A percentile compares a stretch with the other conserved stretches of the same genome.
Evolutionary conservation across 2,329 filamentous ascomycete species (phyloP).

Genomic region (Periglandula ipomoeae): DNA sequence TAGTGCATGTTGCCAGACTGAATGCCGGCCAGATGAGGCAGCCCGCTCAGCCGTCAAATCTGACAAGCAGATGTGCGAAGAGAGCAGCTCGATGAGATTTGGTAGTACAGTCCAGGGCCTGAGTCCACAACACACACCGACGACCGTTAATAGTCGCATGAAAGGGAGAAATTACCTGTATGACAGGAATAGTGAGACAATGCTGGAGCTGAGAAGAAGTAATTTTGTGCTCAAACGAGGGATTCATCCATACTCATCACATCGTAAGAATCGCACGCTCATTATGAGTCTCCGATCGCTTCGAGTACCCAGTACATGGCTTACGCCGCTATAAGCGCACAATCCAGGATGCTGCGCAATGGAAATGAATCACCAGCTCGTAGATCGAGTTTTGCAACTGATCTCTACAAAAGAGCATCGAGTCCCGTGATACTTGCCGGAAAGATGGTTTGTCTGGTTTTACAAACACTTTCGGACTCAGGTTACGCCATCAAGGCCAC

Average conservation of each 20-base stretch:
- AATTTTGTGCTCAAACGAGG: too few species aligned
- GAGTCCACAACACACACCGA: neutral
- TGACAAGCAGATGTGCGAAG: neutral
- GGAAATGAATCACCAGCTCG: too few species aligned
- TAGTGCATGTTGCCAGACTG: neutral
- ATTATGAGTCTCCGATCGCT: neutral
- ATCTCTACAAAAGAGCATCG: neutral
- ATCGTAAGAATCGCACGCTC: neutral
- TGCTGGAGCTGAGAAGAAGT: neutral
- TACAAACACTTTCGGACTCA: neutral
- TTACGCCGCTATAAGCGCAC: too few species aligned
- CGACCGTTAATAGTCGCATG: neutral
- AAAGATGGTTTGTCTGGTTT: constrained; percentile 2
- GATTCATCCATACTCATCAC: too few species aligned
- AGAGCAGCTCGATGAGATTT: neutral
- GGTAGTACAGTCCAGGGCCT: neutral
- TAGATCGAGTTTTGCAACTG: neutral
- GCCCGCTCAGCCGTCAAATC: neutral
- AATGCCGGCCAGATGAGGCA: neutral
- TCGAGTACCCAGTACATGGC: too few species aligned
- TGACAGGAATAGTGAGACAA: neutral
- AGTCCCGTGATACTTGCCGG: neutral
- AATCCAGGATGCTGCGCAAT: too few species aligned
- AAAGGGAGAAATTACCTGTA: neutral
- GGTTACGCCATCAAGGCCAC: neutral